These are phyloP conservation scores for Talaromyces amestolkiae DNA, from an alignment of 2,329 filamentous ascomycete species.

Conservation along the genomic window DNA sequence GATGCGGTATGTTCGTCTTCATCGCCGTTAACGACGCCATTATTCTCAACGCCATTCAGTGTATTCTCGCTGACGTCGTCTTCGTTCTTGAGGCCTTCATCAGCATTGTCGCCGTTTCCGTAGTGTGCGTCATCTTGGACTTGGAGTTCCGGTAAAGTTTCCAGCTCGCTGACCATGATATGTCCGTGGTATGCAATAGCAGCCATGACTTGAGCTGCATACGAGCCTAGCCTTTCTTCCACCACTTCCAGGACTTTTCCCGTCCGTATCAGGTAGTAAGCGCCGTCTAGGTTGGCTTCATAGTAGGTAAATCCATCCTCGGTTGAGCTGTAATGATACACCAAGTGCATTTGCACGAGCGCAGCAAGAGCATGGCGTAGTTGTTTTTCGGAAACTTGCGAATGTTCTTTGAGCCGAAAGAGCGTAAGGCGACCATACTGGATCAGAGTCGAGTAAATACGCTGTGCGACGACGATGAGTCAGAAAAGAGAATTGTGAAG, in stretches of 20 bases:
- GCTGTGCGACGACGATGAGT: conserved; percentile 50
- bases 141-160: conserved; percentile 37
- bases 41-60: conserved; percentile 20
- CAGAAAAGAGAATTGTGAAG: conserved; percentile 4
- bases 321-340: conserved; percentile 67
- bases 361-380: conserved; percentile 78
- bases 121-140: conserved; percentile 23
- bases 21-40: conserved; percentile 27
- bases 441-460: conserved; percentile 77
- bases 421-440: conserved; percentile 75
- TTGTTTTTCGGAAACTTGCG: conserved; percentile 69
- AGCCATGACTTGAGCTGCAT: conserved; percentile 71
- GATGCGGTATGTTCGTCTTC: conserved; percentile 22
- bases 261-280: conserved; percentile 77
- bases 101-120: conserved; percentile 23
- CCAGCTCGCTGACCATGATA: conserved; percentile 55
- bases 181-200: conserved; percentile 75
- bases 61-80: not conserved
- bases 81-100: conserved; percentile 1
- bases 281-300: conserved; percentile 75
- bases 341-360: conserved; percentile 82
- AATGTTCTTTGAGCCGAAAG: conserved; percentile 66
- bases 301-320: conserved; percentile 69
- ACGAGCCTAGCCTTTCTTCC: conserved; percentile 69
- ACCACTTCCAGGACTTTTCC: conserved; percentile 79